Evolutionary conservation across 2,329 filamentous ascomycete genomes (phyloP), one percentile per base, ranked within the genome.

Genomic region (Trichocomaceae sp.): DNA sequence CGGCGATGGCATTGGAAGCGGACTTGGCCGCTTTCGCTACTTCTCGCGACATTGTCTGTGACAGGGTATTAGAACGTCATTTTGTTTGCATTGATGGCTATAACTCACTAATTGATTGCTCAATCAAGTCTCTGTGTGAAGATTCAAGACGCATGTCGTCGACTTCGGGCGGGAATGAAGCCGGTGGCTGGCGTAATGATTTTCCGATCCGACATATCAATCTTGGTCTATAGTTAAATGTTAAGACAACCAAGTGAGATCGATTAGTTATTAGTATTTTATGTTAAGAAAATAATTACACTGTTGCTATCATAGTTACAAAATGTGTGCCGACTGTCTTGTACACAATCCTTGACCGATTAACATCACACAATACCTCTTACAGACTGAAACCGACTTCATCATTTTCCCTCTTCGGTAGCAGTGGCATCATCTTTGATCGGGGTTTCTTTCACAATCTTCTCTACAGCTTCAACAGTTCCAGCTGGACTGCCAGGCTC

Each of bases 401-500:
- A 37, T 44, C 45, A 37, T 19, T 51, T 37, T 23, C 54, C 53
- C 3, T 50, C 56, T 20, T 58, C 47, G 31, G 12, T 41, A 17
- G 29, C 41, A 17, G 12, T 41, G n/a, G 29, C 41, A 17, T 52
- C 55, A 33, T 58, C 57, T 35, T 60, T 47, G 23, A 26, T 26
- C 23, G n/a, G 5, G 26, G 7, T 29, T 64, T 73, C 72, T 54
- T 79, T 77, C 26, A 91, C 83, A 42, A 96, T 72, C 66, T 83
- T 82, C 76, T 85, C 84, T 20, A 93, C 90, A 22, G 84, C 83
- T 15, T 88, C 83, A 26, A 92, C 80, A 5, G 92, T 96, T 9
- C 80, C 84, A 57, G 83, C 83, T 8, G 92, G 91, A 33, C 87
- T 83, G 57, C 90, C 92, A 1, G 85, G 72, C 73, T 92, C 81